phyloP scores from a whole-genome alignment of 768 basidiomycete genomes.

The Baorangia bicolor region DNA sequence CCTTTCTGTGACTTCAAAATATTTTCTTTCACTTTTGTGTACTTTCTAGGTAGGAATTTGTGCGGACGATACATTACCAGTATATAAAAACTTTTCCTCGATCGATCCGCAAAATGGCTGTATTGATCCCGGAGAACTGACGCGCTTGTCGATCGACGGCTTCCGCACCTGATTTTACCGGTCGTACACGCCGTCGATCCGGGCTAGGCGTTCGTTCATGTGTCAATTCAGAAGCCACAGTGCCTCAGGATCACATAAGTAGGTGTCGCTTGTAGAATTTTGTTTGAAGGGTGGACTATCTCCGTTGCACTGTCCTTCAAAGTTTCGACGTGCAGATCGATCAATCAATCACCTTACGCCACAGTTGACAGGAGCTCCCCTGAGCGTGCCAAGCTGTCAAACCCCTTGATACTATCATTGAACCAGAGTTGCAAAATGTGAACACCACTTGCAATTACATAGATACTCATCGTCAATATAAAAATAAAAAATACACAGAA shows the following conservation, averaged over 20 bases:
- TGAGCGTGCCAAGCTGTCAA: no score
- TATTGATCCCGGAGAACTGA: not conserved
- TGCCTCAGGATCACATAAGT: no score
- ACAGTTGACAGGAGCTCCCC: not conserved
- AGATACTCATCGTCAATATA: no score
- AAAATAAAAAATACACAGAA: no score
- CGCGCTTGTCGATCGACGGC: not conserved
- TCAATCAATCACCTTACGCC: not conserved
- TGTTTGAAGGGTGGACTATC: not conserved
- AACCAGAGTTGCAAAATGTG: no score
- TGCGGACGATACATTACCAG: not conserved
- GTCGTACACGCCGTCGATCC: not conserved
- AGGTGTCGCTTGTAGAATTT: no score
- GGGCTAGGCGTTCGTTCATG: not conserved
- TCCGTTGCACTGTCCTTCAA: not conserved
- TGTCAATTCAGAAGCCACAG: not conserved
- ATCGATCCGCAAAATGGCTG: not conserved
- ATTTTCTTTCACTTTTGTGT: constrained; percentile 1
- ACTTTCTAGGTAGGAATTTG: not conserved
- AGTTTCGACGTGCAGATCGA: not conserved
- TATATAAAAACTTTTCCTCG: not conserved
- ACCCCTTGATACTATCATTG: no score
- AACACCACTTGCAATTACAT: no score
- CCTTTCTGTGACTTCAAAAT: not conserved
- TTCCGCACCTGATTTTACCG: not conserved